A percentile compares a stretch with the other conserved stretches of the same genome.
phyloP scores from a whole-genome alignment of 805 yeast genomes.

The Myxozyma sirexii region DNA sequence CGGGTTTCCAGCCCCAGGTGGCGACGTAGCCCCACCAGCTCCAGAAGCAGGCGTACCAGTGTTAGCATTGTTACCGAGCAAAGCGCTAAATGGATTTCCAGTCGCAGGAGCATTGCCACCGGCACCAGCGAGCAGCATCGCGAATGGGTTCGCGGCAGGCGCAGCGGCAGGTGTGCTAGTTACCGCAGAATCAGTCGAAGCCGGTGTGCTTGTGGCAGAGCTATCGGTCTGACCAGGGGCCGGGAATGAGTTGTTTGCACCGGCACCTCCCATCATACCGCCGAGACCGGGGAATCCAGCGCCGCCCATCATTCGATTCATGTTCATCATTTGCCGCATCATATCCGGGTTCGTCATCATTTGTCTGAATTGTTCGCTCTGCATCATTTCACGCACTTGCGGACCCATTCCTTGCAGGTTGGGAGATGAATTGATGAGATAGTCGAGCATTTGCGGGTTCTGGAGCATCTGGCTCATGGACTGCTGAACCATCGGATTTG shows the following conservation, averaged over 20 bases:
- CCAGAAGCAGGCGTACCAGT: constrained; percentile 34
- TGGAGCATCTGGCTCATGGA: constrained; percentile 78
- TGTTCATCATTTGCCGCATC: constrained; percentile 78
- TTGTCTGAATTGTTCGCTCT: constrained; percentile 78
- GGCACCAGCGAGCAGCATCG: constrained; percentile 48
- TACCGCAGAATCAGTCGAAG: constrained; percentile 36
- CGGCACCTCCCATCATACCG: constrained; percentile 37
- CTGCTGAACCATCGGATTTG: constrained; percentile 78
- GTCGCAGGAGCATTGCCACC: constrained; percentile 51
- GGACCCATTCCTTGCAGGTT: constrained; percentile 83
- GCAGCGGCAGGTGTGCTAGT: constrained; percentile 36
- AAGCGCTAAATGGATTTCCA: constrained; percentile 43
- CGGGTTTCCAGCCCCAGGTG: constrained; percentile 19
- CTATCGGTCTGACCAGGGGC: constrained; percentile 42
- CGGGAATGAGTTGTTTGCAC: constrained; percentile 36
- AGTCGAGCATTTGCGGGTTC: constrained; percentile 87
- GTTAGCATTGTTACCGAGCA: constrained; percentile 50
- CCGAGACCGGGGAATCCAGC: constrained; percentile 36
- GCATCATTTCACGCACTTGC: constrained; percentile 81
- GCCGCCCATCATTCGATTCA: constrained; percentile 55
- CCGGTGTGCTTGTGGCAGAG: constrained; percentile 29
- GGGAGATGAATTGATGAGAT: constrained; percentile 78
- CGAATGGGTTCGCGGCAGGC: constrained; percentile 55
- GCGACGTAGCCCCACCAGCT: constrained; percentile 23
- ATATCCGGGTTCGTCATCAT: constrained; percentile 82